Evolutionary conservation across 2,329 filamentous ascomycete species (phyloP), one percentile per base, ranked within the genome.

Genomic region (Byssothecium circinans): DNA sequence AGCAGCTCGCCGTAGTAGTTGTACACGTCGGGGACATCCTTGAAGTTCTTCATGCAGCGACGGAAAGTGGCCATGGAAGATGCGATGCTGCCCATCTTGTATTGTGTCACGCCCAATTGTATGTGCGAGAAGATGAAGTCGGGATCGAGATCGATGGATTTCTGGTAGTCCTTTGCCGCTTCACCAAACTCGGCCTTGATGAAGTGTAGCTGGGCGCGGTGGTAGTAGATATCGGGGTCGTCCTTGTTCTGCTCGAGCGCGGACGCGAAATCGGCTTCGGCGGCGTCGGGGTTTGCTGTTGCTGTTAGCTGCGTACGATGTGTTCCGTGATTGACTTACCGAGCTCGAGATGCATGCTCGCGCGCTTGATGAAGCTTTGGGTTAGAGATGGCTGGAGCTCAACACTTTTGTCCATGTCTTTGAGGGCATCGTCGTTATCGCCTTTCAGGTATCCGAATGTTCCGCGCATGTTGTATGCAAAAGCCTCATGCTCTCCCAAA

Each of bases 41-140:
- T 88, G 69, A 99, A 99, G 77, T 96, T 96, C 86, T 97, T 99
- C 73, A 96, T 91, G 74, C 91, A 96, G 55, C 91, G 83, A 62
- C 92, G 85, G 85, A 99, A 97, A 5, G 94, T 99, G 29, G 94
- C 92, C 91, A 97, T 97, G 38, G 91, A 96, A 8, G 91, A 96
- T 7, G 94, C 94, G 49, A 99, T 88, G 23, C 90, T 96, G 60
- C 94, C 94, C 88, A 97, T 95, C 85, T 99, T 99, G 81, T 99
- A 99, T 75, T 99, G 94, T 41, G 94, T 99, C 43, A 99, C 94
- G 72, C 94, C 94, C 35, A 99, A 88, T 75, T 99, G 94, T 66
- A 99, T 99, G 77, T 99, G 94, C 7, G 92, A 97, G 82, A 96
- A 99, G 77, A 99, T 99, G 75, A 99, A 99, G 60, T 89, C 86